Base-by-base conservation (phyloP, 164 flowering plant species). In the Kalanchoe fedtschenkoi region DNA sequence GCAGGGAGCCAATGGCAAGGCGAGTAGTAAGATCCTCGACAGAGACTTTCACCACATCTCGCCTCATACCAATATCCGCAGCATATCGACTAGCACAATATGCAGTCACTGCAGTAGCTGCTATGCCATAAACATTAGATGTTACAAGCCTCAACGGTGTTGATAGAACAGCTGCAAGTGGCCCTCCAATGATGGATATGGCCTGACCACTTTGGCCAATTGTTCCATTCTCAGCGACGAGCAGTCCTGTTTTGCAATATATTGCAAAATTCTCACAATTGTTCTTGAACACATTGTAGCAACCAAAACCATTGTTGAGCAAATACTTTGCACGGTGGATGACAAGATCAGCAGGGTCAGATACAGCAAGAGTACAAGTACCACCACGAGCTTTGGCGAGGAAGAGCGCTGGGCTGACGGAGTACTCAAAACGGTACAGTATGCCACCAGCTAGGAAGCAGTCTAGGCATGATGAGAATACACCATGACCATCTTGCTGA, bases 131-230 rank as follows among this genome's bases (percentile, higher is more conserved):
- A 19, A 83, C 61, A 66, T 84, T 86, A 32, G 85, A 80, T 4
- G 88, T 82, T 2, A 84, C 80, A 32, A 84, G 81, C 6, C 89
- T 77, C 63, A 82, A 33, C 3, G 93, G 88, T 0, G 89, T 71
- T 0, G 89, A 78, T 9, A 86, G 47, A 22, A 82, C 86, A n/a
- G 89, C 89, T 14, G 89, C 84, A 16, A 84, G 83, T 0, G 89
- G 88, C 2, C 87, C 88, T 4, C 89, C 89, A 0, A 86, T 74
- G 11, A 84, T 78, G 0, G 93, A 82, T 11, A 75, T 81, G 1
- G 93, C 89, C 58, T 86, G 93, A n/a, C 93, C 93, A 37, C 93
- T 84, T 58, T 77, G 89, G 15, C 93, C 89, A 58, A 84, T 62
- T 15, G 82, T 72, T 26, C 77, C 68, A 69, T 80, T 75, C 24